phyloP scores from a whole-genome alignment of 176 grass and related monocot species.

The Aegilops tauschii region DNA sequence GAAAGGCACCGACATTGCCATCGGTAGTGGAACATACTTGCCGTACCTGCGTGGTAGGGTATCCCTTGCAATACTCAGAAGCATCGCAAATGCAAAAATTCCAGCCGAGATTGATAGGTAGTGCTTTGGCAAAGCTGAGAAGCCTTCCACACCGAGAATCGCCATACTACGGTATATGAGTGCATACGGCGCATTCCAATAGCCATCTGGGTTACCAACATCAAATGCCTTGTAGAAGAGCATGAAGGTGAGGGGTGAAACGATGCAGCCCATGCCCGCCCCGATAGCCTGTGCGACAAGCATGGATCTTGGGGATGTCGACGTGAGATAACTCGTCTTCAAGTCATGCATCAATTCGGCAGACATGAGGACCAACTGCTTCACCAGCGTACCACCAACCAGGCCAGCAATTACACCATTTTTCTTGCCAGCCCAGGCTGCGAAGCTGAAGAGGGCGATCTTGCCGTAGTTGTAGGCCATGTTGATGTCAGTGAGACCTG shows the following conservation, averaged over 20 bases:
- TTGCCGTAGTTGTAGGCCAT: constrained; percentile 91
- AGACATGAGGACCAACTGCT: constrained; percentile 56
- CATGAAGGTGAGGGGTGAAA: constrained; percentile 75
- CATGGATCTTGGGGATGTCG: constrained; percentile 75
- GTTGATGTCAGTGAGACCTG: constrained; percentile 88
- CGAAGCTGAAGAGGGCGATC: constrained; percentile 68
- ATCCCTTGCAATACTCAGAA: constrained; percentile 45
- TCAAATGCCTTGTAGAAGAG: constrained; percentile 89
- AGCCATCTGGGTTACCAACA: constrained; percentile 63
- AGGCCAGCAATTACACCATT: constrained; percentile 64
- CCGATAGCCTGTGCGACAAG: constrained; percentile 62
- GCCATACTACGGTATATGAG: constrained; percentile 90
- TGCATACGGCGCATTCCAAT: constrained; percentile 79
- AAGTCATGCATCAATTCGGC: constrained; percentile 84
- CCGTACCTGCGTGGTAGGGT: constrained; percentile 39
- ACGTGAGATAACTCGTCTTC: constrained; percentile 73
- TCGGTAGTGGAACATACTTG: constrained; percentile 57
- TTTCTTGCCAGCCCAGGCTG: constrained; percentile 56
- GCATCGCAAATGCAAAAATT: constrained; percentile 60
- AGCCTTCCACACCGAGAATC: constrained; percentile 73
- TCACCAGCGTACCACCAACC: constrained; percentile 55
- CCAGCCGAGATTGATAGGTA: constrained; percentile 64
- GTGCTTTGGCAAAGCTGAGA: constrained; percentile 53
- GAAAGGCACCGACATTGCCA: constrained; percentile 90
- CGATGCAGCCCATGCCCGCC: constrained; percentile 65